Evolutionary conservation across 768 basidiomycete species (phyloP).

Genomic region (Cyclocybe cylindracea): DNA sequence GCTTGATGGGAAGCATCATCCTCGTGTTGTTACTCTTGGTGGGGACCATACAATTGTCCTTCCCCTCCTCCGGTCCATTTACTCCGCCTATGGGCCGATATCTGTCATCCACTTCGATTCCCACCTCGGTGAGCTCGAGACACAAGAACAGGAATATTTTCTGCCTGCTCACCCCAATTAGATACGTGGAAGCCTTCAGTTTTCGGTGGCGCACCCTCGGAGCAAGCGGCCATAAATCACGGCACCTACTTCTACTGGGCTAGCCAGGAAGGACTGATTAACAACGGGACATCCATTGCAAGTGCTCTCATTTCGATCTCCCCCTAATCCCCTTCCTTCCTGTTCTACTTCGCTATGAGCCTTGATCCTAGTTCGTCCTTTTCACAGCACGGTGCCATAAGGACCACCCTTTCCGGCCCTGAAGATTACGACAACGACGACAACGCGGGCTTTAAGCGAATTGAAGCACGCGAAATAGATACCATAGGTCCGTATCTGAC

Average conservation of each 20-base stretch:
- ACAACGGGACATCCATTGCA: slow-evolving; percentile 81
- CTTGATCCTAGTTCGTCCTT: slow-evolving; percentile 76
- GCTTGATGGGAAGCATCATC: slow-evolving; percentile 73
- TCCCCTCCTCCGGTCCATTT: slow-evolving; percentile 64
- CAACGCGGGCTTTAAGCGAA: slow-evolving; percentile 75
- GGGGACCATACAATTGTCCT: slow-evolving; percentile 85
- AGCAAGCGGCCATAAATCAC: slow-evolving; percentile 78
- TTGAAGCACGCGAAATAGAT: slow-evolving; percentile 86
- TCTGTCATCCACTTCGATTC: slow-evolving; percentile 89
- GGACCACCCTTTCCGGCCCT: slow-evolving; percentile 78
- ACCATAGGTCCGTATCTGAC: slow-evolving; percentile 54
- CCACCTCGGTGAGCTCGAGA: slow-evolving; percentile 46
- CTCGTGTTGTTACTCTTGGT: slow-evolving; percentile 79
- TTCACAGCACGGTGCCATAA: slow-evolving; percentile 81
- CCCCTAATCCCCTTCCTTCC: slow-evolving; percentile 15
- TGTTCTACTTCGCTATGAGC: slow-evolving; percentile 27
- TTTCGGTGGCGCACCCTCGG: slow-evolving; percentile 73
- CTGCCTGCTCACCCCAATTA: slow-evolving; percentile 13
- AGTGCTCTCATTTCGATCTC: slow-evolving; percentile 45
- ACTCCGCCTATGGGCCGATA: slow-evolving; percentile 77
- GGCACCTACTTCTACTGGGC: slow-evolving; percentile 94
- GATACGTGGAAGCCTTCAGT: slow-evolving; percentile 79
- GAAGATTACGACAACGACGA: slow-evolving; percentile 81
- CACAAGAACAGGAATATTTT: slow-evolving; percentile 11
- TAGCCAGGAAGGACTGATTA: slow-evolving; percentile 77